A percentile compares a stretch with the other conserved stretches of the same genome.
Conservation (phyloP, 306 rosid genomes). For the Quercus bicolor region DNA sequence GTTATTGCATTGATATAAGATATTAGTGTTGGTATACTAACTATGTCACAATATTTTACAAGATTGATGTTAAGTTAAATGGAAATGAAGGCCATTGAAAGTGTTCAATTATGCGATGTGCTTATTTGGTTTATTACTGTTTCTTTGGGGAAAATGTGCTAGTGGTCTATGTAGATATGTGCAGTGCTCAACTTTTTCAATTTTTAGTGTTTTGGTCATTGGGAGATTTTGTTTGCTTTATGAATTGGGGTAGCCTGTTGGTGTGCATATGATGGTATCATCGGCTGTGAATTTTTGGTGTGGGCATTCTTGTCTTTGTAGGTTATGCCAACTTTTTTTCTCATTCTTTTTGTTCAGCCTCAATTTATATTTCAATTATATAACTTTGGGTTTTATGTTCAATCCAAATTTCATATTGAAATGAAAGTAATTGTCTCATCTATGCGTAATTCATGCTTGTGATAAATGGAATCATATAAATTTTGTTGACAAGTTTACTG, state of each 20-base stretch:
- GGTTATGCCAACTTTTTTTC: neutral
- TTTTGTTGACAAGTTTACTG: neutral
- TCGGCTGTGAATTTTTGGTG: neutral
- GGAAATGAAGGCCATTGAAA: neutral
- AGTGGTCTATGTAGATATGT: no score
- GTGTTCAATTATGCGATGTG: no score
- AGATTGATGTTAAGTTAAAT: neutral
- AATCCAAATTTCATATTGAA: neutral
- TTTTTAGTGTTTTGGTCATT: no score
- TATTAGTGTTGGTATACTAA: neutral
- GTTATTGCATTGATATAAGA: neutral
- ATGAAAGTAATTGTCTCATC: neutral
- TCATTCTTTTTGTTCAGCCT: neutral
- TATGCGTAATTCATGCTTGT: neutral
- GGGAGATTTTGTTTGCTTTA: neutral
- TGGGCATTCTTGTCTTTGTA: neutral
- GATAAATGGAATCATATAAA: neutral
- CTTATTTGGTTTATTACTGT: no score
- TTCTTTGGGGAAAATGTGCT: no score
- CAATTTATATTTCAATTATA: neutral
- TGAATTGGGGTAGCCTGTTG: neutral
- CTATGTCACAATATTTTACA: neutral
- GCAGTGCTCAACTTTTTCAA: no score
- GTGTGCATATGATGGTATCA: neutral
- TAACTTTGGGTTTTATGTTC: neutral